These are phyloP conservation scores for Phytopythium kandeliae DNA, from an alignment of 352 stramenopile genomes.

Conservation along the genomic window DNA sequence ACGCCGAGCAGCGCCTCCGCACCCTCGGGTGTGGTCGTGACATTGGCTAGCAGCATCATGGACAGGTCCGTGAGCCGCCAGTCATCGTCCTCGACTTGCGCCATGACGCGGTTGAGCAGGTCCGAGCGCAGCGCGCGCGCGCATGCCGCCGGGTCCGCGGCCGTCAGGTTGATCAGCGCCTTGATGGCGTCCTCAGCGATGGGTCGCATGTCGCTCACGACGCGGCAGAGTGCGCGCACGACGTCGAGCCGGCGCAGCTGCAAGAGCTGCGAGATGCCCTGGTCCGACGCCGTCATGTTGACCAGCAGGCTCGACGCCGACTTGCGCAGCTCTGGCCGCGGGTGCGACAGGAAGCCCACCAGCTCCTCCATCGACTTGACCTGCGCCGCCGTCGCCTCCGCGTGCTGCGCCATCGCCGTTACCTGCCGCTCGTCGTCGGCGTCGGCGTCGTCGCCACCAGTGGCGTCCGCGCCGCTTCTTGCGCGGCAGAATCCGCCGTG, in stretches of 20 bases:
- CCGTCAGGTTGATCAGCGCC: conserved; percentile 82
- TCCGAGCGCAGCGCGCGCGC: conserved; percentile 76
- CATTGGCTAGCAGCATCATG: conserved; percentile 87
- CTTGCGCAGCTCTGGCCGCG: conserved; percentile 80
- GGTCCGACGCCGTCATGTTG: conserved; percentile 79
- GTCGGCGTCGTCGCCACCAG: too few species aligned
- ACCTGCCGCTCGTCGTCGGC: too few species aligned
- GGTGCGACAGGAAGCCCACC: conserved; percentile 75
- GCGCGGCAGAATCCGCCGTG: too few species aligned
- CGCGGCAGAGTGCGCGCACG: conserved; percentile 67
- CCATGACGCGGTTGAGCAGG: conserved; percentile 84
- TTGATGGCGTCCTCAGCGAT: conserved; percentile 86
- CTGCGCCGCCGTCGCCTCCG: conserved; percentile 32
- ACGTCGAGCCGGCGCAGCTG: conserved; percentile 67
- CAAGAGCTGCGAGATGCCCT: conserved; percentile 72
- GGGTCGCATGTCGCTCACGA: conserved; percentile 79
- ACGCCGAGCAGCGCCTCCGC: conserved; percentile 62
- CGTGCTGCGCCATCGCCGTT: conserved; percentile 36
- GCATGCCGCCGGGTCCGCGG: conserved; percentile 53
- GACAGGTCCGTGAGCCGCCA: conserved; percentile 80
- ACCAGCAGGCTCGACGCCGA: conserved; percentile 76
- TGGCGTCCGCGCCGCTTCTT: too few species aligned
- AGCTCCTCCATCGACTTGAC: conserved; percentile 79
- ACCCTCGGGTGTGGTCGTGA: conserved; percentile 65
- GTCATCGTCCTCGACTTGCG: conserved; percentile 74